Percentiles rank a stretch among this genome's conserved stretches.
These are phyloP conservation scores for Mangifera indica DNA, from an alignment of 345 rosid genomes.

Conservation along the genomic window DNA sequence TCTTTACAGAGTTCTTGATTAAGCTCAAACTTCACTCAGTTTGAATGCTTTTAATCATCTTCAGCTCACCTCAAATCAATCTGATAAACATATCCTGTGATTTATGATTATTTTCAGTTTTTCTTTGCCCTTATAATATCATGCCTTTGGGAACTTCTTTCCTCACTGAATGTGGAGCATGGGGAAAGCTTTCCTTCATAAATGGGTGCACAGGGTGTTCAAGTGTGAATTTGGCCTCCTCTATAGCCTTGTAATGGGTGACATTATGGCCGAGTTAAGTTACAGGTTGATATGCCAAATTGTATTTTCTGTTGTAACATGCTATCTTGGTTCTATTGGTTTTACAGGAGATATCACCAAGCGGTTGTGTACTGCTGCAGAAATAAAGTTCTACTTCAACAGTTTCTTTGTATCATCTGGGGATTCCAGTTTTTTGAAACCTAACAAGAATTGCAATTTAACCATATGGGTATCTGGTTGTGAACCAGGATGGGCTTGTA, in stretches of 20 bases:
- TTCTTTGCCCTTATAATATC: no score
- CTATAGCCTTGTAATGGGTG: neutral
- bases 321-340: conserved; percentile 18
- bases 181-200: neutral
- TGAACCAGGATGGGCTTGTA: conserved; percentile 98
- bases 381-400: conserved; percentile 67
- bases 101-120: neutral
- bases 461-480: conserved; percentile 87
- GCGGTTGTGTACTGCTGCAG: conserved; percentile 79
- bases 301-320: neutral
- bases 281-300: neutral
- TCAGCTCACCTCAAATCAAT: neutral
- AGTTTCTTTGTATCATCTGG: conserved; percentile 42
- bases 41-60: neutral
- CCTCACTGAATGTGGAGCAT: neutral
- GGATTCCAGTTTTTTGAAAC: conserved; percentile 41
- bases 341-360: conserved; percentile 46
- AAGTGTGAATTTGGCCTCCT: neutral
- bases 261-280: neutral
- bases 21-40: neutral
- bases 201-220: neutral
- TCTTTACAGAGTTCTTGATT: neutral
- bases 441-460: conserved; percentile 76
- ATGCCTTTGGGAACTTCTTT: neutral
- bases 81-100: neutral